These are phyloP conservation scores for Myxozyma neotropica DNA, from an alignment of 805 yeast genomes.

Conservation along the genomic window DNA sequence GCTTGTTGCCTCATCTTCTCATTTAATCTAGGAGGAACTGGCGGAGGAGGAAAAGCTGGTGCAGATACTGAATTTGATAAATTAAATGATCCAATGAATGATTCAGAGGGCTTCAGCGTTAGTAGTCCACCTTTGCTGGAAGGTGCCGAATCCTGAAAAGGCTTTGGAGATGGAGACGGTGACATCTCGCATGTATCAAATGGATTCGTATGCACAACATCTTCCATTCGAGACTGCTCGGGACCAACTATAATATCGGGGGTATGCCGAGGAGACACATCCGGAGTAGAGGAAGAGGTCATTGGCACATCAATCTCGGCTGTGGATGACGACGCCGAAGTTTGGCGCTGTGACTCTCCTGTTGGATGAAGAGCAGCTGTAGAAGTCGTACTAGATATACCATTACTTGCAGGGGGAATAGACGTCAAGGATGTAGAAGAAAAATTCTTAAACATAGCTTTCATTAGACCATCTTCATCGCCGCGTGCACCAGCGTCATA, in stretches of 20 bases:
- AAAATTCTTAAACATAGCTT: slow-evolving; percentile 25
- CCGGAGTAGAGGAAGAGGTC: slow-evolving; percentile 13
- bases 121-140: neutral
- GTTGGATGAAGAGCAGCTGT: neutral
- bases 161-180: slow-evolving; percentile 17
- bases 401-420: neutral
- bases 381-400: slow-evolving; percentile 1
- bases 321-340: neutral
- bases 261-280: slow-evolving; percentile 7
- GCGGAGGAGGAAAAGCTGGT: neutral
- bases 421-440: slow-evolving; percentile 23
- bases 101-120: slow-evolving; percentile 1
- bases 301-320: slow-evolving; percentile 1
- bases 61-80: neutral
- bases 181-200: neutral
- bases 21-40: neutral
- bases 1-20: neutral
- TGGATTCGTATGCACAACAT: neutral
- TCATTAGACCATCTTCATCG: slow-evolving; percentile 18
- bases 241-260: neutral
- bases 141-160: neutral
- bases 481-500: neutral
- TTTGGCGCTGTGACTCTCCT: neutral
- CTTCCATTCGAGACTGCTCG: neutral
- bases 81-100: slow-evolving; percentile 3